Base-by-base conservation (phyloP, 2,329 filamentous ascomycete genomes). In the Ceratocystis papillata region DNA sequence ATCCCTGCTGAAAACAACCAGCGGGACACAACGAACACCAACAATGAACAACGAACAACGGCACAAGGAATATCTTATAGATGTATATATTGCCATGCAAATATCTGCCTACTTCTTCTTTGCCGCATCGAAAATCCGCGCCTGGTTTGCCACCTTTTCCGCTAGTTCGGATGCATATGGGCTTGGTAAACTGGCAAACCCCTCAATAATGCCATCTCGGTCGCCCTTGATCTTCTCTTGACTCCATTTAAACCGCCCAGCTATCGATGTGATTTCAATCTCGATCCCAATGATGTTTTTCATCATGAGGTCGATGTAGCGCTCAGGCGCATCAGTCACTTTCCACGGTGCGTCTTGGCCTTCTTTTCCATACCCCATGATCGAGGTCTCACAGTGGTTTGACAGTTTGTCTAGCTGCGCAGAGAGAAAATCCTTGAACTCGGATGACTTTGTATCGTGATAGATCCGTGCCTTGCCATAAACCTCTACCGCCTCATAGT, bases 161-260 rank as follows among this genome's bases (percentile, higher is more conserved):
- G 22, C 53, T 15, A 57, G 10, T 12, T 57, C 53, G 0, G n/a
- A 28, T 7, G 22, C 53, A 57, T 30, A 57, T 22, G 53, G 53
- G 4, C 53, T 33, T 57, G n/a, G n/a, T 1, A 57, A 8, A 25
- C 53, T 15, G 22, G 53, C 73, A 68, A 88, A 86, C 0, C 85
- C 85, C 2, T 79, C 71, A 6, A 84, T 74, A 0, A 87, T 80
- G 0, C 85, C 85, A 25, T 80, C 73, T 0, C 79, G 72, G 70
- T 87, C 85, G 0, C 77, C 82, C 1, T 72, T 70, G 0, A 72
- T 66, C 76, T 79, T 76, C 70, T 87, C 84, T 74, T 87, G 84
- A 69, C 81, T 86, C 84, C 86, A 85, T 76, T 87, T 87, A 69
- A 81, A 85, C 75, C 85, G 86, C 12, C 84, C 84, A 62, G 81